Conservation (phyloP, 2,329 filamentous ascomycete genomes). For the Fusarium pseudograminearum region DNA sequence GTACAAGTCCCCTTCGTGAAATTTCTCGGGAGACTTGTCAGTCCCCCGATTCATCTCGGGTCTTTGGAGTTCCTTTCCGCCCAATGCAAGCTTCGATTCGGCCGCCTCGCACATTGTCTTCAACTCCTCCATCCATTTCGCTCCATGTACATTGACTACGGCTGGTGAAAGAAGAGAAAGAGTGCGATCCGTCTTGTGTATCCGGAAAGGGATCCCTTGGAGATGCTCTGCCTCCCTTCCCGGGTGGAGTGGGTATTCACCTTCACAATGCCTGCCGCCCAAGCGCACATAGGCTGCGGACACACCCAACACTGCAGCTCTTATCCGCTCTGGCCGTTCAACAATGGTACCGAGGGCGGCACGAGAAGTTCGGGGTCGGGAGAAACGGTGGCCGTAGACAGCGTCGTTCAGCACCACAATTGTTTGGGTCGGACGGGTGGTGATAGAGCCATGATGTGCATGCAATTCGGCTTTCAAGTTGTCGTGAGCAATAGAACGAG, state of each 20-base stretch:
- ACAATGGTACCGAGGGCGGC: slow-evolving; percentile 83
- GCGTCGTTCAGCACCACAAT: slow-evolving; percentile 91
- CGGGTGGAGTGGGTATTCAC: slow-evolving; percentile 75
- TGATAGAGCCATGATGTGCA: slow-evolving; percentile 65
- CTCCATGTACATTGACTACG: slow-evolving; percentile 91
- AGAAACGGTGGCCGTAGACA: slow-evolving; percentile 94
- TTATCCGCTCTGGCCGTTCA: slow-evolving; percentile 90
- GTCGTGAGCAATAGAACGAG: slow-evolving; percentile 70
- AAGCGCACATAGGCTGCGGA: slow-evolving; percentile 91
- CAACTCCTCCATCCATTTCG: slow-evolving; percentile 93
- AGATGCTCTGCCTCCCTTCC: slow-evolving; percentile 66
- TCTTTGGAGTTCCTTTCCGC: slow-evolving; percentile 81
- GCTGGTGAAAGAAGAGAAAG: slow-evolving; percentile 78
- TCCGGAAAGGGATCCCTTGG: slow-evolving; percentile 80
- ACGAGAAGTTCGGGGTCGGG: slow-evolving; percentile 82
- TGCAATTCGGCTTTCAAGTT: slow-evolving; percentile 79
- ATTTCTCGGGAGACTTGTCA: slow-evolving; percentile 63
- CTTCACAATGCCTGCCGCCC: slow-evolving; percentile 81
- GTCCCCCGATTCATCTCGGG: slow-evolving; percentile 69
- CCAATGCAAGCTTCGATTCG: slow-evolving; percentile 79
- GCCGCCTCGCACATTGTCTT: slow-evolving; percentile 86
- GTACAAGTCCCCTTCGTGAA: slow-evolving; percentile 93
- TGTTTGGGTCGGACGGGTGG: slow-evolving; percentile 66
- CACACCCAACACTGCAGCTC: slow-evolving; percentile 84
- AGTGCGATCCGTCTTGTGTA: slow-evolving; percentile 81